phyloP scores from a whole-genome alignment of 352 stramenopile species.

The Phytophthora ramorum region DNA sequence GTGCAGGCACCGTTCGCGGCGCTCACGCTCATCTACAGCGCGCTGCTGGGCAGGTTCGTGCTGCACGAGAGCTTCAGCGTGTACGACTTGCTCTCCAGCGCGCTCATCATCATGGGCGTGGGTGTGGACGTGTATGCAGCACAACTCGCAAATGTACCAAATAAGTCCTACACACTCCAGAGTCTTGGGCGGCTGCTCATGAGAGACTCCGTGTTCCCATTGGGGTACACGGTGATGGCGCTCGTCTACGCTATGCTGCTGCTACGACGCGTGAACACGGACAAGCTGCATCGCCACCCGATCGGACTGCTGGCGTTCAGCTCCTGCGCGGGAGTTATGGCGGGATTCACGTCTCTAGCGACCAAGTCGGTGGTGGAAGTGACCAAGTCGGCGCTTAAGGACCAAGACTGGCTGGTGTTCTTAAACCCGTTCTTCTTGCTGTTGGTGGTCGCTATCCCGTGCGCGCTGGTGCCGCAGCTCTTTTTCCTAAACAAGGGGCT shows the following conservation, averaged over 20 bases:
- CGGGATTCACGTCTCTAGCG: constrained; percentile 77
- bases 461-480: constrained; percentile 66
- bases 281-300: constrained; percentile 59
- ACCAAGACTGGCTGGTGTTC: constrained; percentile 52
- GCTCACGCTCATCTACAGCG: constrained; percentile 84
- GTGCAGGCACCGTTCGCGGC: constrained; percentile 83
- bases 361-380: constrained; percentile 81
- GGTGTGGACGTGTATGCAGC: constrained; percentile 68
- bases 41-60: constrained; percentile 70
- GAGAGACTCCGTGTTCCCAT: constrained; percentile 62
- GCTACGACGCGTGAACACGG: constrained; percentile 58
- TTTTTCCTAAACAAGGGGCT: constrained; percentile 85
- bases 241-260: constrained; percentile 60
- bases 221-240: constrained; percentile 56
- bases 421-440: constrained; percentile 77
- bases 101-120: constrained; percentile 70
- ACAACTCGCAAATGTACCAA: constrained; percentile 49
- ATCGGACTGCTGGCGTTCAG: constrained; percentile 72
- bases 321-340: constrained; percentile 79
- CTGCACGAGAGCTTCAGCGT: constrained; percentile 59
- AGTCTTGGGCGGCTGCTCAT: constrained; percentile 56
- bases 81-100: constrained; percentile 62
- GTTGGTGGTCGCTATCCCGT: constrained; percentile 64
- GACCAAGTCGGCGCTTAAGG: constrained; percentile 49
- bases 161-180: constrained; percentile 63